phyloP scores from a whole-genome alignment of 1,284 basidiomycete species.

The Leccinum pachyderme region DNA sequence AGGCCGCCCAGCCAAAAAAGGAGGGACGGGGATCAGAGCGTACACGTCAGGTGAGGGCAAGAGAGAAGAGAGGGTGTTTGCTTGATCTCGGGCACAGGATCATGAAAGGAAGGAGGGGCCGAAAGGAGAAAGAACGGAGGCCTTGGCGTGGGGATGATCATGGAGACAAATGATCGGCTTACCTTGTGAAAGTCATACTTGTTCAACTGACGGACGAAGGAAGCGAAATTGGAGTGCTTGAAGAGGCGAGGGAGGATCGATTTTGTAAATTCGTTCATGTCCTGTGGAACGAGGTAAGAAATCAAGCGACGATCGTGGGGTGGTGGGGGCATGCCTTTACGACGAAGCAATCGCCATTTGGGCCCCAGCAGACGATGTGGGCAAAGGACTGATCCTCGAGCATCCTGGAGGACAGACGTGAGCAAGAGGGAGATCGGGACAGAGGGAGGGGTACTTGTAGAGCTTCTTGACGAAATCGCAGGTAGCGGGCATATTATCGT shows the following conservation, averaged over 20 bases:
- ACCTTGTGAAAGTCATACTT: conserved; percentile 99
- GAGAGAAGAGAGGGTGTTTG: conserved; percentile 12
- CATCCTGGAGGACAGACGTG: conserved; percentile 57
- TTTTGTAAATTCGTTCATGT: conserved; percentile 98
- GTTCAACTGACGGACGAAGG: conserved; percentile 92
- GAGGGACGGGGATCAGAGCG: conserved; percentile 11
- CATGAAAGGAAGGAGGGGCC: conserved; percentile 5
- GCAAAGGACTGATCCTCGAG: conserved; percentile 78
- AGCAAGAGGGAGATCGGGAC: neutral
- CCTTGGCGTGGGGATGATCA: neutral
- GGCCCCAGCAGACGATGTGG: conserved; percentile 84
- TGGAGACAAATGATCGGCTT: conserved; percentile 18
- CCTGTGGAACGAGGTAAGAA: conserved; percentile 40
- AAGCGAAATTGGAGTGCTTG: conserved; percentile 96
- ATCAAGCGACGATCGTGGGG: conserved; percentile 3
- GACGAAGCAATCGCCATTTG: conserved; percentile 86
- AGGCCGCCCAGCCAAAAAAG: conserved; percentile 10
- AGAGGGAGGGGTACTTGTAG: conserved; percentile 60
- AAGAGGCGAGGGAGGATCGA: conserved; percentile 92
- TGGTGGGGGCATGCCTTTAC: conserved; percentile 60
- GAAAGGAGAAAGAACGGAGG: conserved; percentile 1
- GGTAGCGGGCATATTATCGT: conserved; percentile 71
- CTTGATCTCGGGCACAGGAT: conserved; percentile 16
- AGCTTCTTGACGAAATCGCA: conserved; percentile 94
- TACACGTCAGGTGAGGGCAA: neutral